These are phyloP conservation scores for Aspergillus sp. DNA, from an alignment of 2,329 filamentous ascomycete species.

Conservation along the genomic window DNA sequence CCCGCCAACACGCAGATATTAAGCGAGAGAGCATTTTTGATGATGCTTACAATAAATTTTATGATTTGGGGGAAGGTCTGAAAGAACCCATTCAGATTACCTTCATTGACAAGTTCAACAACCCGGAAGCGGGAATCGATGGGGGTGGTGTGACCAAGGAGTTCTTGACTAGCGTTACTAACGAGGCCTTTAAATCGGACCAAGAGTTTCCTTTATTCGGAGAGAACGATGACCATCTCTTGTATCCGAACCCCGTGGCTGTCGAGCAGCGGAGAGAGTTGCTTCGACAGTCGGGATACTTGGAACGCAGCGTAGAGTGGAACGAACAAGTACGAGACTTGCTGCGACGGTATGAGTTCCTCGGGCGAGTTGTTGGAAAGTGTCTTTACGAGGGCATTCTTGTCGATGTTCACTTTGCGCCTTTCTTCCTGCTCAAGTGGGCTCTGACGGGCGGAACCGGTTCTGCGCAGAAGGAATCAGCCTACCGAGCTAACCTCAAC, in stretches of 20 bases:
- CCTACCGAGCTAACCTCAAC: conserved; percentile 87
- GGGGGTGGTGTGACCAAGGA: conserved; percentile 97
- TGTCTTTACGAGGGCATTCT: conserved; percentile 96
- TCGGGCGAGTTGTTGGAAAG: conserved; percentile 89
- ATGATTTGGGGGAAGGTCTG: conserved; percentile 67
- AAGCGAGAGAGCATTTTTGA: conserved; percentile 71
- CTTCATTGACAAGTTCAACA: conserved; percentile 85
- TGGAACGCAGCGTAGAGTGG: conserved; percentile 52
- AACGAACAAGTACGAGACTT: conserved; percentile 53
- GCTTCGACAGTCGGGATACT: conserved; percentile 47
- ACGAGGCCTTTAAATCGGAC: conserved; percentile 67
- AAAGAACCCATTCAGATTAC: conserved; percentile 97
- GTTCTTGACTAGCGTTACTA: conserved; percentile 82
- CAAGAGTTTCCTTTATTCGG: conserved; percentile 61
- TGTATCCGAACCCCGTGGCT: conserved; percentile 80
- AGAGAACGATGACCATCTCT: conserved; percentile 74
- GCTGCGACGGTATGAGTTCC: conserved; percentile 75
- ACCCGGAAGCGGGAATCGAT: conserved; percentile 86
- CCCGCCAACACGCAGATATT: conserved; percentile 70
- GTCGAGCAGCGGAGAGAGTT: conserved; percentile 61
- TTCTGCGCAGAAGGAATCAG: conserved; percentile 58
- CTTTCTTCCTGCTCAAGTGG: conserved; percentile 97
- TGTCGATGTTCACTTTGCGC: conserved; percentile 84
- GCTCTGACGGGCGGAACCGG: conserved; percentile 62
- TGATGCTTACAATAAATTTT: conserved; percentile 81